A percentile compares a stretch with the other conserved stretches of the same genome.
Evolutionary conservation across 176 grass and related monocot genomes (phyloP).

Genomic region (Eremochloa ophiuroides): DNA sequence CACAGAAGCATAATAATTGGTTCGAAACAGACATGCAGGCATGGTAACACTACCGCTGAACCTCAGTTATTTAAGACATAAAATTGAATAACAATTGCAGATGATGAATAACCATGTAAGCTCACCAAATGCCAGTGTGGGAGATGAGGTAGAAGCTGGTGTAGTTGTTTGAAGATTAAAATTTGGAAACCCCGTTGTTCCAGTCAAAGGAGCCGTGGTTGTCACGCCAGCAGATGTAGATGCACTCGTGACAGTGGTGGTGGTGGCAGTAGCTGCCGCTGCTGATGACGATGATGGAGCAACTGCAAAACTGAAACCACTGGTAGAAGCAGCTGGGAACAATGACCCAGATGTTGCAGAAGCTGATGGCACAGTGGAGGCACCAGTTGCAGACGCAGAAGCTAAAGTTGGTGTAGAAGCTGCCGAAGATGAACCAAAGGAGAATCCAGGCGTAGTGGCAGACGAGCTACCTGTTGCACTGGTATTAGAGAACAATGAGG

Average conservation of each 20-base stretch:
- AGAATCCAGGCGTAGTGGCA: conserved; percentile 29
- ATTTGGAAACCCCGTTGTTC: conserved; percentile 44
- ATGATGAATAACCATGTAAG: conserved; percentile 5
- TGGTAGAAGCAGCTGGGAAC: conserved; percentile 42
- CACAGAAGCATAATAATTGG: background rate
- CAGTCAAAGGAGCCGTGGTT: conserved; percentile 21
- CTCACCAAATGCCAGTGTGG: conserved; percentile 55
- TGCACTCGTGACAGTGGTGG: conserved; percentile 39
- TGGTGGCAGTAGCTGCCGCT: conserved; percentile 29
- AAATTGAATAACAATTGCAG: background rate
- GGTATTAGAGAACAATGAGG: conserved; percentile 37
- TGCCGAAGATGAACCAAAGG: conserved; percentile 42
- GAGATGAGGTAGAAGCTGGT: conserved; percentile 33
- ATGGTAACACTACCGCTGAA: background rate
- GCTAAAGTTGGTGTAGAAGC: conserved; percentile 31
- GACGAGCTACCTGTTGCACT: conserved; percentile 29
- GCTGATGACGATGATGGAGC: conserved; percentile 38
- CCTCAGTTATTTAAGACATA: background rate
- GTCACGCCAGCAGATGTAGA: conserved; percentile 39
- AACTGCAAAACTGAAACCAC: conserved; percentile 41
- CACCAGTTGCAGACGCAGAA: conserved; percentile 24
- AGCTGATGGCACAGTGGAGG: conserved; percentile 28
- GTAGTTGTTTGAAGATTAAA: conserved; percentile 50
- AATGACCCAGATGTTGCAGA: conserved; percentile 39
- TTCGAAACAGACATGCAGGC: background rate